Base-by-base conservation (phyloP, 1,284 basidiomycete species). In the Sporisorium sorghi region DNA sequence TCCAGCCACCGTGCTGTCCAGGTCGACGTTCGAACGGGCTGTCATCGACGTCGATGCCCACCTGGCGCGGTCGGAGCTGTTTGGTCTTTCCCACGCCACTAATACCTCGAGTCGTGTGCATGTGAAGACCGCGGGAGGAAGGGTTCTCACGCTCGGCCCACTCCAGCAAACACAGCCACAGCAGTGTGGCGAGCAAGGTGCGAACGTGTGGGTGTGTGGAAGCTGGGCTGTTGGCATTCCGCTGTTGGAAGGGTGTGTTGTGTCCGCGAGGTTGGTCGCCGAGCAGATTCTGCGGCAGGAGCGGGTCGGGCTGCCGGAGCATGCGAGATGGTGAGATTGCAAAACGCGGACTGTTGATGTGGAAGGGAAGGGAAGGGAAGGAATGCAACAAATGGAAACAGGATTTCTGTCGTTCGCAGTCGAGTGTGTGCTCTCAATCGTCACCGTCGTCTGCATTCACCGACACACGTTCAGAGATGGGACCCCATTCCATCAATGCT, bases 11-110 rank as follows among this genome's bases (percentile, higher is more conserved):
- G 52, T 74, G 11, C 53, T 83, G 12, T 68, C 69, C 21, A 12
- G 42, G 2, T 73, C 75, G 33, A 48, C 53, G 0, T 83, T 83
- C 52, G 68, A 79, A 43, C 57, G 82, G 3, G 80, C 75, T 7
- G 71, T 83, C 8, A 70, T 81, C 24, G 58, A 69, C 19, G 47
- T 65, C 2, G 26, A n/a, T 8, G 28, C 71, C 14, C 49, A 65
- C 40, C 21, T 60, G 1, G 66, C 61, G 2, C 24, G 66, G 7
- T 37, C 39, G 24, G 3, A 9, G 3, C 57, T 68, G 17, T 73
- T 69, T 26, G 12, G 15, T 10, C 37, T 37, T 23, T 43, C 50
- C 32, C 10, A 17, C 19, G 19, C 48, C n/a, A 14, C 52, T 12
- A 12, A 11, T 21, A 24, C 23, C 0, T 14, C 33, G 0, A 7